Percentiles rank a stretch among this genome's conserved stretches.
phyloP scores from a whole-genome alignment of 2,329 filamentous ascomycete species.

The Plenodomus lindquistii region DNA sequence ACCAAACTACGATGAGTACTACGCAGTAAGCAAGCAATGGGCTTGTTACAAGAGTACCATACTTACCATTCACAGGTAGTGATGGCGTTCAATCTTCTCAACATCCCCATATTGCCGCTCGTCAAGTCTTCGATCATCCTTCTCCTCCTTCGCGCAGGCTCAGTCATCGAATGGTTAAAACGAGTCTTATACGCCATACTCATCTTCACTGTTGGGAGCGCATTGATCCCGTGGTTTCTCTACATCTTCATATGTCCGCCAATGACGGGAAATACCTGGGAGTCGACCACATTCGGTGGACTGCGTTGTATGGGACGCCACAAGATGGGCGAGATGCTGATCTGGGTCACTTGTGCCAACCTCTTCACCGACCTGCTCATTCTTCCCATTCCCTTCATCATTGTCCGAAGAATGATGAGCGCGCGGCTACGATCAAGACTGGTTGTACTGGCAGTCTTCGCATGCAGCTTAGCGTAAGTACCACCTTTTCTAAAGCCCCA shows the following conservation, averaged over 20 bases:
- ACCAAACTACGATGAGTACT: conserved; percentile 43
- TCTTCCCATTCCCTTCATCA: conserved; percentile 48
- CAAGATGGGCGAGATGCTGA: conserved; percentile 43
- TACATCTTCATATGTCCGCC: conserved; percentile 48
- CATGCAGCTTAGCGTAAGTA: conserved; percentile 45
- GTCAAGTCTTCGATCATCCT: conserved; percentile 48
- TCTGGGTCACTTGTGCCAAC: conserved; percentile 48
- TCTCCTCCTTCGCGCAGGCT: conserved; percentile 45
- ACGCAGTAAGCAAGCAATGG: conserved; percentile 25
- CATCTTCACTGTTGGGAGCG: conserved; percentile 40
- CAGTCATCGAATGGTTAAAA: conserved; percentile 45
- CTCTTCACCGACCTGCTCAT: conserved; percentile 47
- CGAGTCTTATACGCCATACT: conserved; percentile 44
- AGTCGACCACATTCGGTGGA: conserved; percentile 44
- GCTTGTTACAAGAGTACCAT: background rate
- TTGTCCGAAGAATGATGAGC: conserved; percentile 47
- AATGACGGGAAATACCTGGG: conserved; percentile 46
- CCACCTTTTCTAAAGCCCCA: background rate
- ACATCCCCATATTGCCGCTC: conserved; percentile 47
- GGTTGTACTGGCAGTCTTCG: conserved; percentile 46
- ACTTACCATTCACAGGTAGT: conserved; percentile 25
- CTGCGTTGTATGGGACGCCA: conserved; percentile 44
- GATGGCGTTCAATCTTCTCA: conserved; percentile 46
- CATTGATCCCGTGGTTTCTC: conserved; percentile 42
- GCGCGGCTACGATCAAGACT: conserved; percentile 43